Percentiles rank a stretch among this genome's conserved stretches.
Conservation (phyloP, 2,329 filamentous ascomycete species). For the Aspergillus sp. region DNA sequence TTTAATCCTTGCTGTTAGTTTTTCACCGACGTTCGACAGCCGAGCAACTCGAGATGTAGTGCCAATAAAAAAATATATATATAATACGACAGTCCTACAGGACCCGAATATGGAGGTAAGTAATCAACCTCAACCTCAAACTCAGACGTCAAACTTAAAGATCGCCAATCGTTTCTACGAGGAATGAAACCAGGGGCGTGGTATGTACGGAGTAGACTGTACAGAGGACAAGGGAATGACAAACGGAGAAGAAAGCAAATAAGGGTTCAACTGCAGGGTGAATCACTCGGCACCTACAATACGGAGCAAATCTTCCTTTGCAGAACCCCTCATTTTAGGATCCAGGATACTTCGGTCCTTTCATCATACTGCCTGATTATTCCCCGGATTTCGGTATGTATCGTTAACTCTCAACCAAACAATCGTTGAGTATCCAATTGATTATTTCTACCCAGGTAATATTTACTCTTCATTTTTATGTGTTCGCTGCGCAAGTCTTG, state of each 20-base stretch:
- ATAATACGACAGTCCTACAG: too few species aligned
- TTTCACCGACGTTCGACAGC: background rate
- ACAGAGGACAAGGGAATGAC: background rate
- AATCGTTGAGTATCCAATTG: too few species aligned
- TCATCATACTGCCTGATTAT: too few species aligned
- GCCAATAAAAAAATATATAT: too few species aligned
- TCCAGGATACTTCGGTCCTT: too few species aligned
- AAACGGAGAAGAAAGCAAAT: background rate
- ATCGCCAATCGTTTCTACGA: background rate
- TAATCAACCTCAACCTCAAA: background rate
- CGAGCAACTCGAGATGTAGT: background rate
- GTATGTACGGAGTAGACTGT: background rate
- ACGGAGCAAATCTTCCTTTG: background rate
- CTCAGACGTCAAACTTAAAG: background rate
- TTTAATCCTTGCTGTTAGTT: background rate
- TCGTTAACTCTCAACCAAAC: too few species aligned
- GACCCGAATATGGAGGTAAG: too few species aligned
- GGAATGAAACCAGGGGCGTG: background rate
- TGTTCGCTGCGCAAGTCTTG: slow-evolving; percentile 1
- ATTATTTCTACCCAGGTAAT: background rate
- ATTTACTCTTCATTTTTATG: background rate
- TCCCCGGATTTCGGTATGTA: too few species aligned
- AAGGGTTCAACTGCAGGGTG: background rate
- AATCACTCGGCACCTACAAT: background rate
- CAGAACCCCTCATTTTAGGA: background rate